Conservation (phyloP, 2,329 filamentous ascomycete genomes). For the Thermomyces lanuginosus region DNA sequence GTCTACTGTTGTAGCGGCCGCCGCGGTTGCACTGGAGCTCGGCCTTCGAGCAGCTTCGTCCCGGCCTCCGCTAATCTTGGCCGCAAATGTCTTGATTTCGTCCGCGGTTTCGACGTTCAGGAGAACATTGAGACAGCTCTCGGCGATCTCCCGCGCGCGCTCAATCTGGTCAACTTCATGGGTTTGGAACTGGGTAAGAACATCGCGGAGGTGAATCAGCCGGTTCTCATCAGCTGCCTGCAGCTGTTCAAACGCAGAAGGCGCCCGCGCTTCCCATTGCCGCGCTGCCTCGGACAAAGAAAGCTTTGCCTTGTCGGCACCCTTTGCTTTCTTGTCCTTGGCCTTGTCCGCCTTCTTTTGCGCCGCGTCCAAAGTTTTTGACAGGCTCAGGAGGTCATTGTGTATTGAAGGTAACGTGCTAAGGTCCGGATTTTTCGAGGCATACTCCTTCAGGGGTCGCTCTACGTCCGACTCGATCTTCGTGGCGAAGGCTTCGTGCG, state of each 20-base stretch:
- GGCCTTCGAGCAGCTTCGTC: slow-evolving; percentile 12
- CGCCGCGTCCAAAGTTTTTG: slow-evolving; percentile 69
- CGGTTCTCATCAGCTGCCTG: slow-evolving; percentile 82
- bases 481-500: slow-evolving; percentile 63
- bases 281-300: slow-evolving; percentile 62
- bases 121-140: slow-evolving; percentile 63
- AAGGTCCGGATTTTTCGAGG: slow-evolving; percentile 55
- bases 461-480: slow-evolving; percentile 85
- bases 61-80: slow-evolving; percentile 21
- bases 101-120: slow-evolving; percentile 73
- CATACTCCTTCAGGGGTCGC: slow-evolving; percentile 60
- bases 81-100: slow-evolving; percentile 50
- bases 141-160: slow-evolving; percentile 54
- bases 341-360: slow-evolving; percentile 78
- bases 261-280: slow-evolving; percentile 88
- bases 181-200: slow-evolving; percentile 82
- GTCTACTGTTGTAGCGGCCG: slow-evolving; percentile 12
- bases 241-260: slow-evolving; percentile 84
- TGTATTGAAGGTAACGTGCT: slow-evolving; percentile 66
- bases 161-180: slow-evolving; percentile 81
- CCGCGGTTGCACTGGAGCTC: slow-evolving; percentile 10
- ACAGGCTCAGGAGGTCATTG: slow-evolving; percentile 61
- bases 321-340: slow-evolving; percentile 57
- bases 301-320: slow-evolving; percentile 56
- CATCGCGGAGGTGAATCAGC: slow-evolving; percentile 75